A percentile compares a stretch with the other conserved stretches of the same genome.
These are phyloP conservation scores for Blumeria graminis DNA, from an alignment of 2,329 filamentous ascomycete species.

Conservation along the genomic window DNA sequence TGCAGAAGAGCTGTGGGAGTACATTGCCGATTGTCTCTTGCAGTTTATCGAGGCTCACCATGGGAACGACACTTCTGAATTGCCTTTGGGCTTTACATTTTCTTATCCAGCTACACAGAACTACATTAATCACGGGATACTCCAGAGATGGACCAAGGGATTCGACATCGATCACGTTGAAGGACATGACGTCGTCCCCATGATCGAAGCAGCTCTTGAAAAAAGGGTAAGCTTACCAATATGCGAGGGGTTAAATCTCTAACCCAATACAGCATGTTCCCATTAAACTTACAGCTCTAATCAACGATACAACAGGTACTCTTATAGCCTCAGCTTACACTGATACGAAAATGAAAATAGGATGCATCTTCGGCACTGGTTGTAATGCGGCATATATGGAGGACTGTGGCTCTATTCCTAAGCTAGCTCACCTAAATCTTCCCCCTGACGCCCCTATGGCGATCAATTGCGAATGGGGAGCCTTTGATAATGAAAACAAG, in stretches of 20 bases:
- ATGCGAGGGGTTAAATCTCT: conserved; percentile 3
- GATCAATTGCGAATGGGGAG: conserved; percentile 95
- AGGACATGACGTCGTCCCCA: conserved; percentile 70
- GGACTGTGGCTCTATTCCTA: conserved; percentile 69
- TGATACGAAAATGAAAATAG: conserved; percentile 78
- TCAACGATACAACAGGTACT: conserved; percentile 95
- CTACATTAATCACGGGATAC: conserved; percentile 74
- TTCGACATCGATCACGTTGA: conserved; percentile 88
- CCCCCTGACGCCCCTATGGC: conserved; percentile 67
- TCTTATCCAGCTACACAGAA: conserved; percentile 86
- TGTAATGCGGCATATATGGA: conserved; percentile 99
- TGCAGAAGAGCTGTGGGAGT: conserved; percentile 76
- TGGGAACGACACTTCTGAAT: conserved; percentile 34
- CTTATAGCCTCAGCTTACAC: conserved; percentile 93
- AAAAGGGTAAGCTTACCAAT: conserved; percentile 29
- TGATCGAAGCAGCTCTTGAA: conserved; percentile 56
- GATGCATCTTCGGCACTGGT: conserved; percentile 94
- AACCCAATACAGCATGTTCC: conserved; percentile 42
- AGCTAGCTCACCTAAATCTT: conserved; percentile 77
- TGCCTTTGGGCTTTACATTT: conserved; percentile 85
- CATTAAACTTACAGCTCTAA: conserved; percentile 76
- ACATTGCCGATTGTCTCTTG: conserved; percentile 76
- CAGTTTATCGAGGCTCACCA: conserved; percentile 80
- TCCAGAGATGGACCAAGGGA: conserved; percentile 93
- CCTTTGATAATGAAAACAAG: conserved; percentile 82